Percentiles rank a stretch among this genome's conserved stretches.
These are phyloP conservation scores for Halophytophthora polymorphica DNA, from an alignment of 352 stramenopile genomes.

Conservation along the genomic window DNA sequence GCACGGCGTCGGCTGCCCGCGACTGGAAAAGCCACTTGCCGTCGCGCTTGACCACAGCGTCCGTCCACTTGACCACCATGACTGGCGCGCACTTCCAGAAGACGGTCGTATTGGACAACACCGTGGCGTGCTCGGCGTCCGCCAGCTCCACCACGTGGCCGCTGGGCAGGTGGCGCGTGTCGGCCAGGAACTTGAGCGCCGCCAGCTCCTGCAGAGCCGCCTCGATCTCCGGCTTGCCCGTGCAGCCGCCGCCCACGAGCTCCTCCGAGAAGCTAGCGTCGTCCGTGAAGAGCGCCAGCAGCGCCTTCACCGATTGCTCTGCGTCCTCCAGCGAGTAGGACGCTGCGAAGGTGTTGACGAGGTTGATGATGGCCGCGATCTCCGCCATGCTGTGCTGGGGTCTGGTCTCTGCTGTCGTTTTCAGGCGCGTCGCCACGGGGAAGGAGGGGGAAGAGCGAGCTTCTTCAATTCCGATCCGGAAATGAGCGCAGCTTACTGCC, in stretches of 20 bases:
- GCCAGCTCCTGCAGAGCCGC: constrained; percentile 62
- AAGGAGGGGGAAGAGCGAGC: too few species aligned
- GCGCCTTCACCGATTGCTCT: constrained; percentile 62
- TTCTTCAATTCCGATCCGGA: too few species aligned
- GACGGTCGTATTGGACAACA: constrained; percentile 64
- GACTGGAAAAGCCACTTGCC: constrained; percentile 76
- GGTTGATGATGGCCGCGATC: constrained; percentile 74
- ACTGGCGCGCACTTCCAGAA: constrained; percentile 87
- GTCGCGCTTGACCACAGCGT: constrained; percentile 71
- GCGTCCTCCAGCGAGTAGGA: constrained; percentile 76
- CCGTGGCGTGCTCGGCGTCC: constrained; percentile 47
- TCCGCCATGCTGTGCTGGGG: constrained; percentile 45
- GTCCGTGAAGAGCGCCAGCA: constrained; percentile 68
- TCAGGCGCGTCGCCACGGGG: too few species aligned
- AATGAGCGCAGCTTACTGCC: too few species aligned
- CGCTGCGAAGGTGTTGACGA: constrained; percentile 81
- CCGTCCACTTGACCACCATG: constrained; percentile 81
- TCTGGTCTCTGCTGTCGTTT: neutral
- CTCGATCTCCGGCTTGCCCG: constrained; percentile 69
- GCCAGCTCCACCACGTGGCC: constrained; percentile 73
- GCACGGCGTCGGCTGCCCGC: constrained; percentile 66
- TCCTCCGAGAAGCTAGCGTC: constrained; percentile 77
- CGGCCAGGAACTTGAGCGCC: constrained; percentile 74
- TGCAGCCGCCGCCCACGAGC: constrained; percentile 61
- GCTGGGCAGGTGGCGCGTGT: constrained; percentile 79